Evolutionary conservation across 139 green algal genomes (phyloP).

Genomic region (Ettlia oleoabundans): DNA sequence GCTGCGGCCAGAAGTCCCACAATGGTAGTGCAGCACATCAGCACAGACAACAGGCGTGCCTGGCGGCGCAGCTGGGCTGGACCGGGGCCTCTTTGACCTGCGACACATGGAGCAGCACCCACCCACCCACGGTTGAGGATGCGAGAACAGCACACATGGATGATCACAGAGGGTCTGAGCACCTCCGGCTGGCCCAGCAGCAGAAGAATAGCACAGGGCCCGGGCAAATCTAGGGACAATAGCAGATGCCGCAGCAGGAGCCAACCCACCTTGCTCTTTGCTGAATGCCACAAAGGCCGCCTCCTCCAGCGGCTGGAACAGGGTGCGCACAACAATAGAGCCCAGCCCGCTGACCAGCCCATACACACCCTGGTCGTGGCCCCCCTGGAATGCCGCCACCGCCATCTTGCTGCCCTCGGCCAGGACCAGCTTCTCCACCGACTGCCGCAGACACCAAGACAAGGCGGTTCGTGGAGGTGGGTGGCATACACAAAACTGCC

Average conservation of each 20-base stretch:
- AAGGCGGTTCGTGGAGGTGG: too few species aligned
- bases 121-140: not conserved
- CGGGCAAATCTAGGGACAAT: not conserved
- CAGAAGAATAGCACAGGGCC: too few species aligned
- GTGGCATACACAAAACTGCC: too few species aligned
- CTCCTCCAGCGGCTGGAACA: slow-evolving; percentile 91
- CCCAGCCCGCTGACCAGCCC: slow-evolving; percentile 87
- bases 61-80: slow-evolving; percentile 25
- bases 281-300: slow-evolving; percentile 86
- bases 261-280: slow-evolving; percentile 47
- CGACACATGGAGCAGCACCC: not conserved
- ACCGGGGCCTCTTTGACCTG: not conserved
- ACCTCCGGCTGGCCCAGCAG: too few species aligned
- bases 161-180: not conserved
- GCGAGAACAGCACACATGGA: not conserved
- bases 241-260: too few species aligned
- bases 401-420: slow-evolving; percentile 84
- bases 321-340: slow-evolving; percentile 81
- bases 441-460: slow-evolving; percentile 54
- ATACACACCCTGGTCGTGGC: slow-evolving; percentile 82
- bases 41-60: slow-evolving; percentile 52
- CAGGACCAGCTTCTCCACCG: slow-evolving; percentile 82
- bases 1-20: slow-evolving; percentile 68
- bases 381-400: slow-evolving; percentile 52
- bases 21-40: slow-evolving; percentile 63